Evolutionary conservation across 129 eudicot species (phyloP).

Genomic region (Deinandra increscens): DNA sequence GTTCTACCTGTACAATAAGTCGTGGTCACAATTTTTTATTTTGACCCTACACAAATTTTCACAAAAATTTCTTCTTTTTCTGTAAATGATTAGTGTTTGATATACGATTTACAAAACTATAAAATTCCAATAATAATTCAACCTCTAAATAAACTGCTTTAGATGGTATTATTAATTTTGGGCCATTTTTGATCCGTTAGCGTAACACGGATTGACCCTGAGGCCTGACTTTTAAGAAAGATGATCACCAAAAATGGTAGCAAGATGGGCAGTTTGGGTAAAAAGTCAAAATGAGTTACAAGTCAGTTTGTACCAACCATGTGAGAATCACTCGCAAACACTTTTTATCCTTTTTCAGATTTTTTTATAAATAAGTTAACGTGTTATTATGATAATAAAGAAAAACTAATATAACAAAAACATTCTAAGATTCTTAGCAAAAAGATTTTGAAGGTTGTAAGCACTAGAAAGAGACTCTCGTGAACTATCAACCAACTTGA

Average conservation of each 20-base stretch:
- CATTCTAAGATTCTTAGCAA: not conserved
- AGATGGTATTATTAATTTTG: not conserved
- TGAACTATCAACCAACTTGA: not conserved
- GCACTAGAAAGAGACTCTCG: not conserved
- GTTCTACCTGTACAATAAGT: conserved; percentile 49
- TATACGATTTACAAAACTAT: not conserved
- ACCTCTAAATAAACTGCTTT: not conserved
- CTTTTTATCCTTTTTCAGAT: not conserved
- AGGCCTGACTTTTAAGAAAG: not conserved
- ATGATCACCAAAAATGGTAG: not conserved
- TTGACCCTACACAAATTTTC: too few relatives aligned
- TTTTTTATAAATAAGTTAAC: not conserved
- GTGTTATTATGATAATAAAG: not conserved
- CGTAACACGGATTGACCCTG: not conserved
- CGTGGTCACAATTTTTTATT: not conserved
- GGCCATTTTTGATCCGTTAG: not conserved
- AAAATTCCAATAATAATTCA: not conserved
- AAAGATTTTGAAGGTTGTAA: not conserved
- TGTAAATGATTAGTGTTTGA: not conserved
- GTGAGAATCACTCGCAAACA: not conserved
- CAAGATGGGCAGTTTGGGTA: not conserved
- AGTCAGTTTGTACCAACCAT: not conserved
- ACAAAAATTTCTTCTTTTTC: not conserved
- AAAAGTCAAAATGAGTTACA: not conserved
- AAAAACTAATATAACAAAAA: not conserved